Evolutionary conservation across 495 filamentous ascomycete genomes (phyloP).

Genomic region (Tetracladium setigerum): DNA sequence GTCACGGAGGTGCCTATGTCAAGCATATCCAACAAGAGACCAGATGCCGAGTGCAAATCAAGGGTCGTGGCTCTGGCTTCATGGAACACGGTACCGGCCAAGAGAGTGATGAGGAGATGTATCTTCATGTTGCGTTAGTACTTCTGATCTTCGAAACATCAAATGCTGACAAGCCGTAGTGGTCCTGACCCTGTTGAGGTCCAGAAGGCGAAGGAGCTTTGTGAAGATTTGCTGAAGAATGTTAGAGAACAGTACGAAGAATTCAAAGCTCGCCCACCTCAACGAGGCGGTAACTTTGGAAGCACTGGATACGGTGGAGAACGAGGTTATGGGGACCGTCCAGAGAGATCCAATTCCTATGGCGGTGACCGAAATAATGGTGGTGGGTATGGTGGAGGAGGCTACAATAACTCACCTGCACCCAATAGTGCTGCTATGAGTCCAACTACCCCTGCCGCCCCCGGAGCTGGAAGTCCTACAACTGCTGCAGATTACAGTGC

Average conservation of each 20-base stretch:
- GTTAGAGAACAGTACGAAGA: slow-evolving; percentile 80
- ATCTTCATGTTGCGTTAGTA: slow-evolving; percentile 85
- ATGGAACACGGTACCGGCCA: slow-evolving; percentile 72
- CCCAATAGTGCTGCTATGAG: slow-evolving; percentile 28
- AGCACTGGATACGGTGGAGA: slow-evolving; percentile 27
- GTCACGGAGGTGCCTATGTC: slow-evolving; percentile 85
- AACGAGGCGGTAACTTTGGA: slow-evolving; percentile 48
- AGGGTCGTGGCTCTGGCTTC: slow-evolving; percentile 93
- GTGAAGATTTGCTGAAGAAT: slow-evolving; percentile 74
- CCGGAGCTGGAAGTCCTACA: slow-evolving; percentile 32
- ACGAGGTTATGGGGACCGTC: slow-evolving; percentile 23
- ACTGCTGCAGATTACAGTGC: slow-evolving; percentile 54
- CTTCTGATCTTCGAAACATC: neutral
- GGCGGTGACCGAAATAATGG: slow-evolving; percentile 5
- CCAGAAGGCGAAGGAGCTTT: slow-evolving; percentile 78
- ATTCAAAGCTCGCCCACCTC: slow-evolving; percentile 80
- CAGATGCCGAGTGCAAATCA: slow-evolving; percentile 92
- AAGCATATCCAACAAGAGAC: slow-evolving; percentile 97
- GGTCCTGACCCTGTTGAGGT: slow-evolving; percentile 84
- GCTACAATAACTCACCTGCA: slow-evolving; percentile 34
- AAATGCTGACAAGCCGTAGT: slow-evolving; percentile 37
- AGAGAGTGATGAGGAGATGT: slow-evolving; percentile 95
- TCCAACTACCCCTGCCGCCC: slow-evolving; percentile 26
- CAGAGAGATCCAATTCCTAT: slow-evolving; percentile 22
- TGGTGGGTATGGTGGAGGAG: slow-evolving; percentile 23